Conservation (phyloP, 2,329 filamentous ascomycete species). For the Cytospora piceae region DNA sequence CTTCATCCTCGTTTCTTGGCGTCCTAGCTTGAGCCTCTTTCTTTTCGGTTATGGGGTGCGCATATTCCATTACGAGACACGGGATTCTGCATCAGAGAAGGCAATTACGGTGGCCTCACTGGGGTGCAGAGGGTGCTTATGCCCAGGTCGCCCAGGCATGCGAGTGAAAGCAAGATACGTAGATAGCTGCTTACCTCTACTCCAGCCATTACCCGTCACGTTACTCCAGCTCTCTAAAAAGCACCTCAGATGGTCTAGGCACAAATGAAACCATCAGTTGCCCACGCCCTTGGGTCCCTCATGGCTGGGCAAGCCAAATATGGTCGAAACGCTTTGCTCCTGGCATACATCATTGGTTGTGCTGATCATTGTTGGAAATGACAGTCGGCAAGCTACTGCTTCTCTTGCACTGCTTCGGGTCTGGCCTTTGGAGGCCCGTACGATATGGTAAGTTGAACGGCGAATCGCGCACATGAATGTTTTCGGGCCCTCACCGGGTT, state of each 20-base stretch:
- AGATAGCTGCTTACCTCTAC: background rate
- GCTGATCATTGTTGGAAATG: background rate
- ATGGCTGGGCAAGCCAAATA: background rate
- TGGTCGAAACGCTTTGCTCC: background rate
- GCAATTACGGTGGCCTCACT: background rate
- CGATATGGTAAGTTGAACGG: slow-evolving; percentile 4
- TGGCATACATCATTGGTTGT: background rate
- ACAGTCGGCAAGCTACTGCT: background rate
- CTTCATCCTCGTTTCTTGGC: background rate
- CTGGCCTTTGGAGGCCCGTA: background rate
- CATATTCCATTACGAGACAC: background rate
- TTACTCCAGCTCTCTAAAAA: background rate
- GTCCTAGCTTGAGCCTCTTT: background rate
- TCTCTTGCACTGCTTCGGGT: background rate
- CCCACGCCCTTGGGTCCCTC: background rate
- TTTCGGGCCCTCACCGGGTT: background rate
- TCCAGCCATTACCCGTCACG: background rate
- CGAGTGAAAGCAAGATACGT: background rate
- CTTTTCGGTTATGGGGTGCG: background rate
- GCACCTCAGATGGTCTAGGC: background rate
- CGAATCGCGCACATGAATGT: background rate
- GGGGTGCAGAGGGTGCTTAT: background rate
- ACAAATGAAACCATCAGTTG: background rate
- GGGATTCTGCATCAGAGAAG: background rate
- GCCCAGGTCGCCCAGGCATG: background rate